Evolutionary conservation across 2,329 filamentous ascomycete genomes (phyloP), one percentile per base, ranked within the genome.

Genomic region (Aspergillus brunneoviolaceus): DNA sequence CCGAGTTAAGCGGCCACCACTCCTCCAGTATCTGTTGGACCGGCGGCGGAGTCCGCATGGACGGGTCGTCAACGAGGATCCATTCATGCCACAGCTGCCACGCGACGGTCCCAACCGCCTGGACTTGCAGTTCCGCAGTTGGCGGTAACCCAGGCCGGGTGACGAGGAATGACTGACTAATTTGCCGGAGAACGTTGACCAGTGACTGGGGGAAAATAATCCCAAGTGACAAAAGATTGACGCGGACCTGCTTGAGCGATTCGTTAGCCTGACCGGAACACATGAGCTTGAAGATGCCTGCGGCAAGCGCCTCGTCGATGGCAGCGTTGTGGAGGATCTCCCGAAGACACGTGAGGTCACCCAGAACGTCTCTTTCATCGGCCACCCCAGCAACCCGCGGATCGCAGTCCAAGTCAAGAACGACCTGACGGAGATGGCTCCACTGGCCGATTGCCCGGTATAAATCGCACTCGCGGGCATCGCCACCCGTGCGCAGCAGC

Each of bases 321-420:
- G 58, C 53, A 16, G 53, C 53, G 21, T 60, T 57, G 49, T 52
- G 49, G 21, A 60, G 53, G 5, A 25, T 42, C 19, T 57, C 49
- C 5, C 58, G 48, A 25, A 57, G 4, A 16, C n/a, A 39, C 1
- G 19, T 2, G 2, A 11, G 10, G 16, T 19, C 23, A 1, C 27
- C n/a, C 0, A 33, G 1, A 9, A 7, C n/a, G 4, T 52, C 11
- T 7, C 14, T 14, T 14, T n/a, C n/a, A 19, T 16, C 9, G 16
- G 31, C 21, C 11, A 25, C 35, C 27, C 27, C 27, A 27, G 27
- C 6, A 27, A 9, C 7, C 10, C 57, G 29, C 2, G 57, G 25
- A 16, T 60, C 33, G 1, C 49, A 60, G 16, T 63, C 52, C 2
- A 63, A 53, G 16, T 61, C 61, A 0, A 63, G 27, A 7, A 56